Evolutionary conservation across 2,329 filamentous ascomycete genomes (phyloP).

Genomic region (Sphaerostilbella broomeana): DNA sequence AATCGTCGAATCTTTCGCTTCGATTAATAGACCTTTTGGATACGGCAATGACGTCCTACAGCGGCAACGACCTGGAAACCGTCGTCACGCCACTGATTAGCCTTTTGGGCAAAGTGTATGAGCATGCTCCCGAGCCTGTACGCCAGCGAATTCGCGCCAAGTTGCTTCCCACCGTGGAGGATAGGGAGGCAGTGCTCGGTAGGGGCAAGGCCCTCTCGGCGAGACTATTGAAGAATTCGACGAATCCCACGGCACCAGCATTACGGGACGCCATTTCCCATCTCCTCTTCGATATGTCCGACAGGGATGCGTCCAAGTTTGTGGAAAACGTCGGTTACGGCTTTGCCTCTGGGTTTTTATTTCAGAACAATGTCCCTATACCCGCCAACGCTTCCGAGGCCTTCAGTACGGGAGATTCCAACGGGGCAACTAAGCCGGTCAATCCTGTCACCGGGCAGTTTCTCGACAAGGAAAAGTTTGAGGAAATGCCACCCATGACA

Average conservation of each 20-base stretch:
- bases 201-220: constrained; percentile 67
- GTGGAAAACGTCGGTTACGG: constrained; percentile 93
- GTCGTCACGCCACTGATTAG: constrained; percentile 67
- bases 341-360: constrained; percentile 83
- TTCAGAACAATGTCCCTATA: constrained; percentile 74
- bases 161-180: constrained; percentile 70
- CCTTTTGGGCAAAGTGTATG: constrained; percentile 64
- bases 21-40: constrained; percentile 66
- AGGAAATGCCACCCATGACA: constrained; percentile 67
- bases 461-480: constrained; percentile 57
- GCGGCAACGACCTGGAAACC: constrained; percentile 64
- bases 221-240: constrained; percentile 69
- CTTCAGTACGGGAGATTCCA: constrained; percentile 24
- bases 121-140: constrained; percentile 56
- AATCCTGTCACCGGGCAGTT: constrained; percentile 88
- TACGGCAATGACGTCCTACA: constrained; percentile 55
- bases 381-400: constrained; percentile 57
- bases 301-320: constrained; percentile 70
- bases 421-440: constrained; percentile 38
- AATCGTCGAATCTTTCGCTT: constrained; percentile 53
- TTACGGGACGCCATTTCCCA: constrained; percentile 69
- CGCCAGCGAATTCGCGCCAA: constrained; percentile 54
- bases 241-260: constrained; percentile 62
- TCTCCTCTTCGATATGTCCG: constrained; percentile 81
- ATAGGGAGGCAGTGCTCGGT: constrained; percentile 72